phyloP scores from a whole-genome alignment of 768 basidiomycete genomes.

The Tylopilus subfusipes region DNA sequence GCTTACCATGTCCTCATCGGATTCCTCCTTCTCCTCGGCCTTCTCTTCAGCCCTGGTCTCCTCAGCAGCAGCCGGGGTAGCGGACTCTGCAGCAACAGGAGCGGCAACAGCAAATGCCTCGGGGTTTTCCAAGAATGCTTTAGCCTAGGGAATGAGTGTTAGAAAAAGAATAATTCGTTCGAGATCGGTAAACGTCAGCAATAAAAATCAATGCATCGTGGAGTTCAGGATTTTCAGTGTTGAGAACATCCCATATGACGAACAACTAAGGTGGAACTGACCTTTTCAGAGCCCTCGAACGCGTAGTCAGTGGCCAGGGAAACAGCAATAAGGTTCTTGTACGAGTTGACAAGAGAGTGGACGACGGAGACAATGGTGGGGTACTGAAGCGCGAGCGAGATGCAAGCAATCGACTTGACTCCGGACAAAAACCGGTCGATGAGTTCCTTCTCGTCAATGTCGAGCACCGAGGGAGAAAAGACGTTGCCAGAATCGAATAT shows the following conservation, averaged over 20 bases:
- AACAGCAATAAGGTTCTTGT: conserved; percentile 96
- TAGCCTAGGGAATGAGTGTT: conserved; percentile 53
- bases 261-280: conserved; percentile 34
- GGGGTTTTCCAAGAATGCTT: conserved; percentile 96
- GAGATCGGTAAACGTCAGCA: conserved; percentile 26
- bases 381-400: conserved; percentile 94
- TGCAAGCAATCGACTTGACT: conserved; percentile 92
- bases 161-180: background rate
- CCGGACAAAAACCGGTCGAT: conserved; percentile 89
- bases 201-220: conserved; percentile 36
- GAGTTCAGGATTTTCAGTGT: conserved; percentile 85
- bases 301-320: conserved; percentile 90
- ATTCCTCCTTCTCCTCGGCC: conserved; percentile 81
- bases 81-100: conserved; percentile 51
- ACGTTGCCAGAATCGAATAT: conserved; percentile 93
- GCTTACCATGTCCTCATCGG: conserved; percentile 85
- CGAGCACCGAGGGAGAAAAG: conserved; percentile 87
- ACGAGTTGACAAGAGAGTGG: conserved; percentile 96
- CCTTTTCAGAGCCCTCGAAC: conserved; percentile 93
- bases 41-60: conserved; percentile 65
- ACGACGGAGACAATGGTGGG: conserved; percentile 92
- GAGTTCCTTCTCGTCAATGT: conserved; percentile 88
- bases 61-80: conserved; percentile 52
- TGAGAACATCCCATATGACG: conserved; percentile 23
- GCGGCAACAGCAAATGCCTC: conserved; percentile 92